These are phyloP conservation scores for Cystobasidium onofrii DNA, from an alignment of 768 basidiomycete species.

Conservation along the genomic window DNA sequence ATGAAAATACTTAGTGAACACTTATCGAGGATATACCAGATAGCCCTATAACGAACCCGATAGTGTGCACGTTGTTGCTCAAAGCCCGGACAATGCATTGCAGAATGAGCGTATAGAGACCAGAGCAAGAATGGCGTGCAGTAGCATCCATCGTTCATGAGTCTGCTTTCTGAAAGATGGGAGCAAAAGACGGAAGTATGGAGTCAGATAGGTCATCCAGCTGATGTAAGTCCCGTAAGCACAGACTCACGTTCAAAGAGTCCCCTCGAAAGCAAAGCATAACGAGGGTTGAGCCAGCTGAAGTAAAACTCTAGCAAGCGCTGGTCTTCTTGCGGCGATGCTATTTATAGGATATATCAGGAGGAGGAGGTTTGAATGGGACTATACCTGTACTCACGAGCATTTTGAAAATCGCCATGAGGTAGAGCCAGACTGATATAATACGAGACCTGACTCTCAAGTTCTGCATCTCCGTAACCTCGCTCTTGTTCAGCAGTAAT, in stretches of 20 bases:
- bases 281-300: constrained; percentile 11
- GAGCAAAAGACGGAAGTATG: too few species aligned
- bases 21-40: too few species aligned
- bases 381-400: not conserved
- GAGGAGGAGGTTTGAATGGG: too few species aligned
- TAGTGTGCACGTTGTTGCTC: not conserved
- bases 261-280: not conserved
- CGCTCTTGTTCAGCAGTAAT: not conserved
- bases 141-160: not conserved
- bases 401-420: not conserved
- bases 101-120: constrained; percentile 7
- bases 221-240: not conserved
- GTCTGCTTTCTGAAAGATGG: not conserved
- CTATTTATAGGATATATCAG: not conserved
- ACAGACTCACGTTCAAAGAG: not conserved
- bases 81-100: constrained; percentile 10
- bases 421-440: not conserved
- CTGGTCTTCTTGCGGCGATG: not conserved
- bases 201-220: too few species aligned
- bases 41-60: not conserved
- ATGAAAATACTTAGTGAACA: too few species aligned
- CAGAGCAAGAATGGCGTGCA: constrained; percentile 4
- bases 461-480: not conserved
- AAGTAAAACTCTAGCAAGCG: not conserved
- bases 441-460: not conserved